These are phyloP conservation scores for Mortierella sp. DNA, from an alignment of 371 early-diverging fungal species.

Conservation along the genomic window DNA sequence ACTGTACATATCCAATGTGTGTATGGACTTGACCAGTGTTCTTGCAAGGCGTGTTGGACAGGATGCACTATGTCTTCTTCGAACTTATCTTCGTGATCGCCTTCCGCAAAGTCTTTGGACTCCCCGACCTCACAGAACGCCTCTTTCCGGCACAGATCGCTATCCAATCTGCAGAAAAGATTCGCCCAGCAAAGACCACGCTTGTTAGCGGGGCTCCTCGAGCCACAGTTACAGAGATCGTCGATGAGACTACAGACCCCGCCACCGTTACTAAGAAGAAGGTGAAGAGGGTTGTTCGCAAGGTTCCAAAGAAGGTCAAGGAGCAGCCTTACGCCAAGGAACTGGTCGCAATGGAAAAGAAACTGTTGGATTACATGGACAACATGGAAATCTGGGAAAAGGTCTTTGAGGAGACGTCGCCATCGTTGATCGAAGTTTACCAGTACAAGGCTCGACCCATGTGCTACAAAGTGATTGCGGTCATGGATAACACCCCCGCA, in stretches of 20 bases:
- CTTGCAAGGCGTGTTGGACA: conserved; percentile 56
- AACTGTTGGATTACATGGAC: conserved; percentile 43
- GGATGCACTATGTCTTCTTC: conserved; percentile 60
- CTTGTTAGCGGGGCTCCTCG: conserved; percentile 9
- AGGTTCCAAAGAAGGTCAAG: conserved; percentile 6
- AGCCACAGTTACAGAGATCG: neutral
- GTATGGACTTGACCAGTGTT: no score
- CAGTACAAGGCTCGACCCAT: conserved; percentile 60
- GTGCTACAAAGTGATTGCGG: conserved; percentile 62
- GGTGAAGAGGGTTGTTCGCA: neutral
- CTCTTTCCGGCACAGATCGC: conserved; percentile 25
- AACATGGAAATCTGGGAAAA: conserved; percentile 55
- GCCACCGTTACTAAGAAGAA: conserved; percentile 1
- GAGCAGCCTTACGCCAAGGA: conserved; percentile 42
- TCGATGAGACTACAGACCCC: neutral
- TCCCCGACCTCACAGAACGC: conserved; percentile 28
- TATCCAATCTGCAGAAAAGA: conserved; percentile 8
- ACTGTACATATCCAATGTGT: no score
- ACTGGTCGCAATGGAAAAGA: conserved; percentile 47
- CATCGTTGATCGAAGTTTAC: conserved; percentile 55
- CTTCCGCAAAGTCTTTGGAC: conserved; percentile 50
- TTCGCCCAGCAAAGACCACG: conserved; percentile 24
- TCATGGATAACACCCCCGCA: conserved; percentile 55
- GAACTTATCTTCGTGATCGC: conserved; percentile 58
- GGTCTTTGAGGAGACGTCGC: conserved; percentile 50